Percentiles rank a stretch among this genome's conserved stretches.
phyloP scores from a whole-genome alignment of 768 basidiomycete species.

The Hirschioporus abietinus region DNA sequence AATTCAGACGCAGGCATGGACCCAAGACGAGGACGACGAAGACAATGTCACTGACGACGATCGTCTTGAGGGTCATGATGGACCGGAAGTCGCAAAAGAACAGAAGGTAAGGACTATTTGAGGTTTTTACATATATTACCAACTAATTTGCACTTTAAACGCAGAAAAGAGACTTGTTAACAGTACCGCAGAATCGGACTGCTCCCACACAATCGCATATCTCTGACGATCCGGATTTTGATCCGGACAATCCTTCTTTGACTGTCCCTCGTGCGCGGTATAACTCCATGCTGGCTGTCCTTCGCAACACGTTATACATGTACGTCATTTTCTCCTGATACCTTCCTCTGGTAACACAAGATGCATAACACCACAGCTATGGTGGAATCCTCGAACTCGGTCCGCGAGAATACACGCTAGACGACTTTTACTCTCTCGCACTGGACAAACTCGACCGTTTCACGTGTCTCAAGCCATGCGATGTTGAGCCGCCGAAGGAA shows the following conservation, averaged over 20 bases:
- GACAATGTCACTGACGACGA: neutral
- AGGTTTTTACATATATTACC: neutral
- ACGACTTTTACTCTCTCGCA: constrained; percentile 78
- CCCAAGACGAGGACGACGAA: constrained; percentile 16
- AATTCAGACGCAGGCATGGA: constrained; percentile 14
- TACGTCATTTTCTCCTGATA: constrained; percentile 30
- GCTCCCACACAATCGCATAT: neutral
- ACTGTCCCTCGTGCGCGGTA: constrained; percentile 70
- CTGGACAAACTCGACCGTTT: constrained; percentile 84
- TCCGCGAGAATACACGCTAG: constrained; percentile 79
- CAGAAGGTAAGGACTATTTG: neutral
- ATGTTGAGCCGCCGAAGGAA: constrained; percentile 53
- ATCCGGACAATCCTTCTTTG: constrained; percentile 59
- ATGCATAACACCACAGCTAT: constrained; percentile 43
- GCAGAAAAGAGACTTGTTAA: neutral
- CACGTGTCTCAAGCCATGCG: constrained; percentile 65
- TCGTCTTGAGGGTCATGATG: neutral
- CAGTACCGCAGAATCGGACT: neutral
- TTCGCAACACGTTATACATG: constrained; percentile 85
- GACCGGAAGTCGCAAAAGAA: neutral
- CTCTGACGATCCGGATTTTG: constrained; percentile 30
- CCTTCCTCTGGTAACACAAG: neutral
- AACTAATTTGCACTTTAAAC: neutral
- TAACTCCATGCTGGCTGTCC: constrained; percentile 83
- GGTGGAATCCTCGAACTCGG: constrained; percentile 87